Evolutionary conservation across 2,329 filamentous ascomycete genomes (phyloP).

Genomic region (Tolypocladium paradoxum): DNA sequence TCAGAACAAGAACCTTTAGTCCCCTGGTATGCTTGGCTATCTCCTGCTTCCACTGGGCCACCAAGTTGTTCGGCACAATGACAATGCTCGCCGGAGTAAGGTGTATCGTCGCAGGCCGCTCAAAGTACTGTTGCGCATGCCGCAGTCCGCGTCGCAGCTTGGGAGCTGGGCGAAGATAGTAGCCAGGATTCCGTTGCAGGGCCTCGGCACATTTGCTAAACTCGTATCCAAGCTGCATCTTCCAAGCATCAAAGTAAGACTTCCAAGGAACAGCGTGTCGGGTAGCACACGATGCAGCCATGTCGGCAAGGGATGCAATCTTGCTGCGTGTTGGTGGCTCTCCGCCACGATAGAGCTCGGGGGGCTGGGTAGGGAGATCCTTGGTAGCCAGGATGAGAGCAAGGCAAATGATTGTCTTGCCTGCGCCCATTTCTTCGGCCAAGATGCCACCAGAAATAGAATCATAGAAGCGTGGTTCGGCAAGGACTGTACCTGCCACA

Average conservation of each 20-base stretch:
- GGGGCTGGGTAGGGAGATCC: slow-evolving; percentile 54
- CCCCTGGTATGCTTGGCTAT: slow-evolving; percentile 65
- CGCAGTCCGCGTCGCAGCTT: slow-evolving; percentile 18
- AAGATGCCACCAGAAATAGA: slow-evolving; percentile 65
- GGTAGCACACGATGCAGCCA: slow-evolving; percentile 62
- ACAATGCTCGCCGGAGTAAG: slow-evolving; percentile 63
- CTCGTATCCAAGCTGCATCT: slow-evolving; percentile 32
- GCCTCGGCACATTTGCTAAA: slow-evolving; percentile 43
- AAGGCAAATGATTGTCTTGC: slow-evolving; percentile 84
- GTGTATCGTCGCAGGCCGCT: slow-evolving; percentile 39
- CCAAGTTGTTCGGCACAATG: slow-evolving; percentile 71
- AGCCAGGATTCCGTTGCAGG: slow-evolving; percentile 46
- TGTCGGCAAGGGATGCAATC: slow-evolving; percentile 58
- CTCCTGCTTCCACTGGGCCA: slow-evolving; percentile 76
- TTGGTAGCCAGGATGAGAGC: slow-evolving; percentile 66
- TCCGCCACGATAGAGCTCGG: slow-evolving; percentile 44
- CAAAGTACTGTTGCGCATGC: slow-evolving; percentile 1
- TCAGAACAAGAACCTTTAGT: slow-evolving; percentile 54
- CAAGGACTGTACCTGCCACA: slow-evolving; percentile 49
- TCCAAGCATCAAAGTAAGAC: slow-evolving; percentile 44
- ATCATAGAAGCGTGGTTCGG: slow-evolving; percentile 63
- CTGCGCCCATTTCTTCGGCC: slow-evolving; percentile 70
- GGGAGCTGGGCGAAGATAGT: slow-evolving; percentile 44
- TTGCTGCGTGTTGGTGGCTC: slow-evolving; percentile 27
- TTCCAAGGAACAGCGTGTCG: slow-evolving; percentile 62